These are phyloP conservation scores for Starmerella scarabaei DNA, from an alignment of 805 yeast genomes.

Conservation along the genomic window DNA sequence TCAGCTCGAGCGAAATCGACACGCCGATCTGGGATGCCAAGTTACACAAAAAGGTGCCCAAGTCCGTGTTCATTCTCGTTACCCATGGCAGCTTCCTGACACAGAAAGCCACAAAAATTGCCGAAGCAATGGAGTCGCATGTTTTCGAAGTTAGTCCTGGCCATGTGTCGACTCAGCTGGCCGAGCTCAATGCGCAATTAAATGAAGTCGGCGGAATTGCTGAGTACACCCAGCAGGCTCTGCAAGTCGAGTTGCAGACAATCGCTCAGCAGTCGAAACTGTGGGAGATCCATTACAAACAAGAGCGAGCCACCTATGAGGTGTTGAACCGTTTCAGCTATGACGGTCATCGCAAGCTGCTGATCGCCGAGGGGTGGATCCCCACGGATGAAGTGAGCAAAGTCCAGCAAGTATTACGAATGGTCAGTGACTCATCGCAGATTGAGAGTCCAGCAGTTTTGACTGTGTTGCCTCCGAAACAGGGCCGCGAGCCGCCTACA, in stretches of 20 bases:
- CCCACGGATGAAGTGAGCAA: slow-evolving; percentile 62
- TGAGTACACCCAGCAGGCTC: slow-evolving; percentile 51
- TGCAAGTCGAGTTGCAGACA: slow-evolving; percentile 64
- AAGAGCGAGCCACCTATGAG: slow-evolving; percentile 74
- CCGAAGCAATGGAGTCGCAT: slow-evolving; percentile 81
- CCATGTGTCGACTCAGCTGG: slow-evolving; percentile 27
- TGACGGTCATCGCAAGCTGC: slow-evolving; percentile 70
- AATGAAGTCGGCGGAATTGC: slow-evolving; percentile 48
- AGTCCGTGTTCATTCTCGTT: slow-evolving; percentile 75
- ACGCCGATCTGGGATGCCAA: slow-evolving; percentile 50
- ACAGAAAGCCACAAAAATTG: slow-evolving; percentile 62
- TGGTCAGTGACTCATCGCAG: slow-evolving; percentile 40
- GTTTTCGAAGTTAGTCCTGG: slow-evolving; percentile 45
- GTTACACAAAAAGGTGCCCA: slow-evolving; percentile 44
- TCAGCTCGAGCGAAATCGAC: slow-evolving; percentile 59
- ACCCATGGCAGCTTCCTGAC: slow-evolving; percentile 76
- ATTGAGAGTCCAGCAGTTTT: slow-evolving; percentile 36
- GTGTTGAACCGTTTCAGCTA: slow-evolving; percentile 68
- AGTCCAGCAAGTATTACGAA: slow-evolving; percentile 56
- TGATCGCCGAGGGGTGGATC: slow-evolving; percentile 94
- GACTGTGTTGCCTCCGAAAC: slow-evolving; percentile 38
- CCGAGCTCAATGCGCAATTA: slow-evolving; percentile 36
- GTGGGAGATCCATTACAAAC: slow-evolving; percentile 57
- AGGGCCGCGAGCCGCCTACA: slow-evolving; percentile 86
- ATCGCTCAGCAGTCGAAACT: slow-evolving; percentile 59